A percentile compares a stretch with the other conserved stretches of the same genome.
Evolutionary conservation across 768 basidiomycete species (phyloP).

Genomic region (Coprinopsis marcescibilis): DNA sequence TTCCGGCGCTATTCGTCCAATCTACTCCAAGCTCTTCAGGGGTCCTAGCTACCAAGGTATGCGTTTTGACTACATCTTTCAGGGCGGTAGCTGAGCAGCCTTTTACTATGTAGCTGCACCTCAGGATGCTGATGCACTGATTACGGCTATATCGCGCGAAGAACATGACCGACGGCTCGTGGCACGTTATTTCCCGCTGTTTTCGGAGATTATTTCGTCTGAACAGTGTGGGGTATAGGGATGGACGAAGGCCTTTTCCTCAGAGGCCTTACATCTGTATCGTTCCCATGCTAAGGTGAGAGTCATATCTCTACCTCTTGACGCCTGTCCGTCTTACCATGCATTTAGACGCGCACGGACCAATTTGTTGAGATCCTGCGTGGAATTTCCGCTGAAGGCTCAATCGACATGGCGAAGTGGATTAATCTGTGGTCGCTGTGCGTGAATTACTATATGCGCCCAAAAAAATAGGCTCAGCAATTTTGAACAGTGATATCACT

Average conservation of each 20-base stretch:
- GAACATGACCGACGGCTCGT: constrained; percentile 12
- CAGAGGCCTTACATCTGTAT: constrained; percentile 21
- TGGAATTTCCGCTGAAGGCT: constrained; percentile 1
- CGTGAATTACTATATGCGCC: not conserved
- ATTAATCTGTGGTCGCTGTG: constrained; percentile 12
- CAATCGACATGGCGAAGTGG: constrained; percentile 16
- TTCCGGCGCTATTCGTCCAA: constrained; percentile 17
- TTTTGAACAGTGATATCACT: constrained; percentile 17
- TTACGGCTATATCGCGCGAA: constrained; percentile 14
- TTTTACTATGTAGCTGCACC: constrained; percentile 6
- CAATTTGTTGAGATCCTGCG: constrained; percentile 12
- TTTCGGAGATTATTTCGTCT: not conserved
- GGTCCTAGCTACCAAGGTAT: constrained; percentile 20
- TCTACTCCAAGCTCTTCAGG: constrained; percentile 23
- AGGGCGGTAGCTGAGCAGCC: not conserved
- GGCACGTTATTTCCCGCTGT: constrained; percentile 9
- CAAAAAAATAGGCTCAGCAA: not conserved
- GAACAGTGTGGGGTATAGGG: constrained; percentile 15
- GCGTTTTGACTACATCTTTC: not conserved
- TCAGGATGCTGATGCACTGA: constrained; percentile 18
- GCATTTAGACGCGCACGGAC: constrained; percentile 7
- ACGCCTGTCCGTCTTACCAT: not conserved
- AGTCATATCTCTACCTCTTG: too few species aligned
- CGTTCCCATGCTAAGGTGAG: constrained; percentile 9
- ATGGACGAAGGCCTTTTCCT: constrained; percentile 26